A percentile compares a stretch with the other conserved stretches of the same genome.
Evolutionary conservation across 1,139 yeast genomes (phyloP).

Genomic region (Hemisphaericaspora lyxosophila): DNA sequence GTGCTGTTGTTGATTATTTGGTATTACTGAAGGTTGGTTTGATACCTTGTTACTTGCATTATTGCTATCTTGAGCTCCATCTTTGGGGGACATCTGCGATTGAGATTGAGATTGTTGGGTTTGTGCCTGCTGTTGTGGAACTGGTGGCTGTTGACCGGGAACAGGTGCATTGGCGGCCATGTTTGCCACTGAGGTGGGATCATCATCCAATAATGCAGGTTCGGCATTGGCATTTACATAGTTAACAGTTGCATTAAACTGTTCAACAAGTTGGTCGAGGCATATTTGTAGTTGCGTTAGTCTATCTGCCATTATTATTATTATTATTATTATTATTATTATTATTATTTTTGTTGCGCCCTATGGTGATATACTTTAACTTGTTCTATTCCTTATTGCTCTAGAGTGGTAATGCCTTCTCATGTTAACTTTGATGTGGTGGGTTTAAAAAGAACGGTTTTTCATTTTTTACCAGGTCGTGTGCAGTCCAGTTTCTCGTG

Average conservation of each 20-base stretch:
- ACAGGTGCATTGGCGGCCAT: conserved; percentile 49
- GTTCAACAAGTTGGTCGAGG: conserved; percentile 87
- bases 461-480: too few relatives aligned
- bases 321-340: too few relatives aligned
- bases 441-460: too few relatives aligned
- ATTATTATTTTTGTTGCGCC: too few relatives aligned
- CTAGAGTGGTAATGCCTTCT: too few relatives aligned
- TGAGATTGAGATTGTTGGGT: conserved; percentile 10
- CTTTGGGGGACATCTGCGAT: conserved; percentile 7
- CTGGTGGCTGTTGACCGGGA: conserved; percentile 31
- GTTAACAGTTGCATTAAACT: conserved; percentile 86
- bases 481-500: too few relatives aligned
- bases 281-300: conserved; percentile 90
- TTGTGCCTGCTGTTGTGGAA: conserved; percentile 13
- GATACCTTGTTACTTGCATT: conserved; percentile 26
- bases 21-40: conserved; percentile 17
- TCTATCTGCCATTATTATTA: conserved; percentile 69
- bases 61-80: conserved; percentile 19
- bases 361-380: too few relatives aligned
- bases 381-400: too few relatives aligned
- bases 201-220: conserved; percentile 39
- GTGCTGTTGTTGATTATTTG: conserved; percentile 2
- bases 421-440: too few relatives aligned
- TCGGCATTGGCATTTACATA: conserved; percentile 63
- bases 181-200: conserved; percentile 39